These are phyloP conservation scores for Boehmeria nivea DNA, from an alignment of 306 rosid genomes.

Conservation along the genomic window DNA sequence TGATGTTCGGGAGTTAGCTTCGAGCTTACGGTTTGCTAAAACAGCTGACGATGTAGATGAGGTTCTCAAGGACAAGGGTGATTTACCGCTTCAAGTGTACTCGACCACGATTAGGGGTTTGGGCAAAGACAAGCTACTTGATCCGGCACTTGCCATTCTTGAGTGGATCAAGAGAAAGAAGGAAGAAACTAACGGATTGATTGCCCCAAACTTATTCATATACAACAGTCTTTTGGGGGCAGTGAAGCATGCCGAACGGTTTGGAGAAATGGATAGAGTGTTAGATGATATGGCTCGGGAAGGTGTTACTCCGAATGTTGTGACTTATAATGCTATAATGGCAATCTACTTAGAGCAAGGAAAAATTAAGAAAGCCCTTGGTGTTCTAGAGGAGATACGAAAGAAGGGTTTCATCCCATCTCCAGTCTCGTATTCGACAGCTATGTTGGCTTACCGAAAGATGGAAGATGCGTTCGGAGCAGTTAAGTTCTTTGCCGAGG, in stretches of 20 bases:
- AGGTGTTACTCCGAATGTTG: constrained; percentile 58
- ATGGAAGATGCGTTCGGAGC: constrained; percentile 85
- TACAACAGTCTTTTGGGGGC: constrained; percentile 79
- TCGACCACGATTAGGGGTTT: constrained; percentile 71
- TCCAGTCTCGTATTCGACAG: constrained; percentile 71
- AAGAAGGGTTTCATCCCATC: constrained; percentile 59
- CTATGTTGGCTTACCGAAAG: constrained; percentile 63
- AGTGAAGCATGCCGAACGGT: constrained; percentile 60
- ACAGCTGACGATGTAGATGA: constrained; percentile 68
- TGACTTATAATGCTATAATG: constrained; percentile 80
- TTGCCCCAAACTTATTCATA: constrained; percentile 66
- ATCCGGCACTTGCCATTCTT: constrained; percentile 62
- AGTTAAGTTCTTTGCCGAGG: constrained; percentile 51
- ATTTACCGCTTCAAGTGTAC: constrained; percentile 76
- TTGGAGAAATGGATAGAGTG: constrained; percentile 49
- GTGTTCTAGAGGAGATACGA: constrained; percentile 56
- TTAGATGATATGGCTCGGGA: constrained; percentile 59
- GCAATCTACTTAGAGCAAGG: constrained; percentile 70
- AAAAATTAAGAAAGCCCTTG: constrained; percentile 45
- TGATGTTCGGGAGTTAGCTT: constrained; percentile 66
- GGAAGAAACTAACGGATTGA: constrained; percentile 44
- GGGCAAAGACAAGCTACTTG: constrained; percentile 67
- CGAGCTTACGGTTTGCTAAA: constrained; percentile 44
- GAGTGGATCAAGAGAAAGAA: constrained; percentile 79
- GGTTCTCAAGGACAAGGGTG: constrained; percentile 64